Evolutionary conservation across 148 eudicot genomes (phyloP).

Genomic region (Amaranthus hypochondriacus): DNA sequence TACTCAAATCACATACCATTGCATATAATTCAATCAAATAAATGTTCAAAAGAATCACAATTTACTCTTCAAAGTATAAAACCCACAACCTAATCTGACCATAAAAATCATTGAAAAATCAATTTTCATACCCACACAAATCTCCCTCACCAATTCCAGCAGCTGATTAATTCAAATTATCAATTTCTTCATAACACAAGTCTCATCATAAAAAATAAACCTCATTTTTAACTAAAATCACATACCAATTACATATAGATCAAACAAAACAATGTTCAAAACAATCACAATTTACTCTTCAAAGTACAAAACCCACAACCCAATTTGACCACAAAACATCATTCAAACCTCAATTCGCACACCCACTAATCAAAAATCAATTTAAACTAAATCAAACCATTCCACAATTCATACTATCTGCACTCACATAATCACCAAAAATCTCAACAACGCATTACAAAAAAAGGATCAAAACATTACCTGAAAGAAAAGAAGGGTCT

Average conservation of each 20-base stretch:
- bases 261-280: conserved; percentile 3
- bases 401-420: conserved; percentile 13
- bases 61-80: neutral
- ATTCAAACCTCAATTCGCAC: conserved; percentile 5
- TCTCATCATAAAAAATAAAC: too few relatives aligned
- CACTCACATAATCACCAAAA: neutral
- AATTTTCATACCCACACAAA: neutral
- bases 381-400: neutral
- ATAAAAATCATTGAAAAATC: conserved; percentile 2
- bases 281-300: neutral
- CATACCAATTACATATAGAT: neutral
- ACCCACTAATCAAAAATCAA: conserved; percentile 15
- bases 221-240: too few relatives aligned
- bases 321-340: neutral
- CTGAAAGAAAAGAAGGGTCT: conserved; percentile 78
- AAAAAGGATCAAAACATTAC: conserved; percentile 28
- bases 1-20: neutral
- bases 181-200: too few relatives aligned
- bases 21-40: neutral
- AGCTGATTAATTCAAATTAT: too few relatives aligned
- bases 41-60: neutral
- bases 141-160: too few relatives aligned
- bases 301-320: neutral
- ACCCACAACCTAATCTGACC: conserved; percentile 1
- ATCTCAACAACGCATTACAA: conserved; percentile 11